phyloP scores from a whole-genome alignment of 73 alveolate species.

The Tetrahymena thermophila region DNA sequence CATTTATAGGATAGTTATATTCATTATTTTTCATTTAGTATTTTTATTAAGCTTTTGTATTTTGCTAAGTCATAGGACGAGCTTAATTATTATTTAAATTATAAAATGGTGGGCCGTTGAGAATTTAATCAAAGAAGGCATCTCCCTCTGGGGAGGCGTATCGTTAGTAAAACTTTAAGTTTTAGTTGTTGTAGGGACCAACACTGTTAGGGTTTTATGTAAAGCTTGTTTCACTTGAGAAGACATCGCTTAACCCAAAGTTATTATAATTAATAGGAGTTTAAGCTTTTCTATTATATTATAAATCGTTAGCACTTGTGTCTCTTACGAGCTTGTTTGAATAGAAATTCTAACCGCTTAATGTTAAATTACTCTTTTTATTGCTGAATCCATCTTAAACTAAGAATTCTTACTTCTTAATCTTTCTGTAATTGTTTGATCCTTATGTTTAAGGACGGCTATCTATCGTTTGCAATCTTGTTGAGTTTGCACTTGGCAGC shows the following conservation, averaged over 20 bases:
- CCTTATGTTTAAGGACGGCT: neutral
- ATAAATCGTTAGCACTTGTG: neutral
- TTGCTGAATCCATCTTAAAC: neutral
- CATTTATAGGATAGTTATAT: neutral
- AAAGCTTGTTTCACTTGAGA: neutral
- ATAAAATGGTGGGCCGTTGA: neutral
- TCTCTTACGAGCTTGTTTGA: neutral
- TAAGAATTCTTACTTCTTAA: neutral
- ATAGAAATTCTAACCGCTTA: neutral
- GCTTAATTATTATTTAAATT: neutral
- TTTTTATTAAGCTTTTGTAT: neutral
- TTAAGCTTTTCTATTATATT: neutral
- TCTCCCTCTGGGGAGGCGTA: neutral
- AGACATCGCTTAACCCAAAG: neutral
- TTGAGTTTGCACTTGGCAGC: neutral
- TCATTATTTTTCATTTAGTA: neutral
- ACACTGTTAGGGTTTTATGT: neutral
- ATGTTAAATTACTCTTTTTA: neutral
- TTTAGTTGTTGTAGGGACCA: neutral
- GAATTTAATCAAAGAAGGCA: neutral
- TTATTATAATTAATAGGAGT: neutral
- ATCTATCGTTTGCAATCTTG: neutral
- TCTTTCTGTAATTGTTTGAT: neutral
- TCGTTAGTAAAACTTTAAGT: neutral
- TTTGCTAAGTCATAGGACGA: neutral